Evolutionary conservation across 2,329 filamentous ascomycete genomes (phyloP), one percentile per base, ranked within the genome.

Genomic region (Cryoendolithus antarcticus): DNA sequence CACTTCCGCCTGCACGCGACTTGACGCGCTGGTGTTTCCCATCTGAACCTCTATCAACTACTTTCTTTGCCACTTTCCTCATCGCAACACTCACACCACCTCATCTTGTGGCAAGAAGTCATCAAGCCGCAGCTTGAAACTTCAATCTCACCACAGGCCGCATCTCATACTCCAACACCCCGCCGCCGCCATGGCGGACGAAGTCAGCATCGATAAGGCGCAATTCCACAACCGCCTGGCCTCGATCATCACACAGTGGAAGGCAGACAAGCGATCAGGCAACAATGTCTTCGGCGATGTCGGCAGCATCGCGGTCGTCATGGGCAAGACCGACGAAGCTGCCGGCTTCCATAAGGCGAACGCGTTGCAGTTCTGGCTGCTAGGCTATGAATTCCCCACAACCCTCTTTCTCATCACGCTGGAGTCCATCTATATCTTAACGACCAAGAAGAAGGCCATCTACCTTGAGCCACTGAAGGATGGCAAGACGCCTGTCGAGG

Each of bases 371-470:
- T 93, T 96, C 64, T 98, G 93, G 93, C 73, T 98, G 40, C 75
- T 98, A 45, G 91, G 91, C 54, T 98, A 98, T 70, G 91, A 98
- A 62, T 98, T 98, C 57, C 91, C 91, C 28, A 88, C 89, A 30
- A 98, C 91, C 0, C 70, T 98, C 47, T 86, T 98, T 70, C 73
- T 98, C 37, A 79, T 98, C 60, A 96, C 89, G 1, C 68, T 80
- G 44, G 91, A 96, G 45, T 77, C 78, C 34, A 71, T 96, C 52
- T 93, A 91, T 64, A 81, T 96, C 43, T 78, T 98, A 48, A 98
- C 91, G 5, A 98, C 91, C 4, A 81, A 85, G 43, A 98, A 98
- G 67, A 98, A 98, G 77, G 89, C 91, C 19, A 89, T 93, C 57
- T 88, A 96, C 62, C 72, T 98, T 32, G 86, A 95, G 55, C 80